phyloP scores from a whole-genome alignment of 495 filamentous ascomycete genomes.

The Penicillium samsonianum region DNA sequence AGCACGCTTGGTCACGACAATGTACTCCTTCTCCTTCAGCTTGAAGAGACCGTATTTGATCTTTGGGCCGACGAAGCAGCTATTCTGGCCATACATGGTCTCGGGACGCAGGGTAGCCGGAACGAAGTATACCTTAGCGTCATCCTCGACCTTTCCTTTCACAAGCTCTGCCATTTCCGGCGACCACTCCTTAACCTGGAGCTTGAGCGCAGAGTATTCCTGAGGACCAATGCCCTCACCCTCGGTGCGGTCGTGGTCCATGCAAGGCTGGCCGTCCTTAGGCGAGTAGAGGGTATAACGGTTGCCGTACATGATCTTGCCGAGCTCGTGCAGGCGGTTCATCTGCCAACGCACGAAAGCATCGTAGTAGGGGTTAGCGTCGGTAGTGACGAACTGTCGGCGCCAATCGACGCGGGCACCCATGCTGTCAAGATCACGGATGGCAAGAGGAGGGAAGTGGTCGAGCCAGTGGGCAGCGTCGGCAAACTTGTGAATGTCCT shows the following conservation, averaged over 20 bases:
- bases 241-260: slow-evolving; percentile 92
- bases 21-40: slow-evolving; percentile 80
- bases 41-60: slow-evolving; percentile 90
- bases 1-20: slow-evolving; percentile 79
- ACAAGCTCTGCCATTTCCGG: slow-evolving; percentile 66
- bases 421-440: slow-evolving; percentile 78
- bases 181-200: slow-evolving; percentile 86
- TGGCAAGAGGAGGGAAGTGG: slow-evolving; percentile 81
- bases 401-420: slow-evolving; percentile 92
- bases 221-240: slow-evolving; percentile 90
- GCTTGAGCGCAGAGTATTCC: slow-evolving; percentile 89
- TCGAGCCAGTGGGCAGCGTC: slow-evolving; percentile 86
- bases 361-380: slow-evolving; percentile 97
- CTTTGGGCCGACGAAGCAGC: slow-evolving; percentile 92
- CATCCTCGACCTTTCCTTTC: slow-evolving; percentile 75
- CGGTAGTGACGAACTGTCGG: slow-evolving; percentile 87
- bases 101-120: slow-evolving; percentile 92
- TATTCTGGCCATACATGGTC: slow-evolving; percentile 98
- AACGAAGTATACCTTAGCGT: slow-evolving; percentile 82
- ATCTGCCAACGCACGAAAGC: slow-evolving; percentile 98
- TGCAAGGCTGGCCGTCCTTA: slow-evolving; percentile 95
- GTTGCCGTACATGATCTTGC: slow-evolving; percentile 93
- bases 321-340: slow-evolving; percentile 83
- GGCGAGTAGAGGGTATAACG: slow-evolving; percentile 94
- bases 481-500: slow-evolving; percentile 90